phyloP scores from a whole-genome alignment of 768 basidiomycete species.

The Lactarius quietus region DNA sequence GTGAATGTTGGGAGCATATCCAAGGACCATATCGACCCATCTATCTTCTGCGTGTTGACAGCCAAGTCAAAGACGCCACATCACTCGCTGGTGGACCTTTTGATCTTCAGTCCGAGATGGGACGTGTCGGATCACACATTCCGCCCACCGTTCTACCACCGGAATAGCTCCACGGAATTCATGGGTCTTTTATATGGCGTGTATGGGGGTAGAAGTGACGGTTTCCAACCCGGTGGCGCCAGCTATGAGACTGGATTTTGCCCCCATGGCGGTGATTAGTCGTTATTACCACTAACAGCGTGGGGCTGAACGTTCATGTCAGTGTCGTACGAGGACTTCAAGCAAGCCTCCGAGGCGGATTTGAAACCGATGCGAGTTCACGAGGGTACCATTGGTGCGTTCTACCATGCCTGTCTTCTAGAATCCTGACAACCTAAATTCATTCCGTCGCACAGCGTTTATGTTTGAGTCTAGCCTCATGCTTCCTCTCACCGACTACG shows the following conservation, averaged over 20 bases:
- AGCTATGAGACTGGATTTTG: constrained; percentile 64
- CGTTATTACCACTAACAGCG: neutral
- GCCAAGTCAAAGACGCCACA: constrained; percentile 57
- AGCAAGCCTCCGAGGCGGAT: constrained; percentile 52
- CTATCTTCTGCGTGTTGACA: constrained; percentile 65
- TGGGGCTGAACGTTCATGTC: constrained; percentile 2
- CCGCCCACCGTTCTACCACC: constrained; percentile 66
- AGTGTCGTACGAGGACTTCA: constrained; percentile 61
- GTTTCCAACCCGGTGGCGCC: constrained; percentile 57
- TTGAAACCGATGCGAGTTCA: constrained; percentile 48
- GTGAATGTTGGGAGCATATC: constrained; percentile 60
- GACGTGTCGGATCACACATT: constrained; percentile 58
- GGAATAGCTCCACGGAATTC: constrained; percentile 60
- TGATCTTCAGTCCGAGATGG: constrained; percentile 64
- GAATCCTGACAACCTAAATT: constrained; percentile 2
- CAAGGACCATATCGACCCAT: constrained; percentile 67
- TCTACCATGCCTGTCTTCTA: neutral
- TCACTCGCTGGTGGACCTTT: constrained; percentile 58
- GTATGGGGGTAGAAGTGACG: constrained; percentile 61
- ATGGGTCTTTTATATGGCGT: constrained; percentile 62
- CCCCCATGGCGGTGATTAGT: constrained; percentile 53
- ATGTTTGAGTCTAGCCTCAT: constrained; percentile 65
- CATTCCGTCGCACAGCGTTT: constrained; percentile 38
- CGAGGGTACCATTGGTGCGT: constrained; percentile 51
- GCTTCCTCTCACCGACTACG: constrained; percentile 61